phyloP scores from a whole-genome alignment of 1,284 basidiomycete genomes.

The Cutaneotrichosporon sp. region DNA sequence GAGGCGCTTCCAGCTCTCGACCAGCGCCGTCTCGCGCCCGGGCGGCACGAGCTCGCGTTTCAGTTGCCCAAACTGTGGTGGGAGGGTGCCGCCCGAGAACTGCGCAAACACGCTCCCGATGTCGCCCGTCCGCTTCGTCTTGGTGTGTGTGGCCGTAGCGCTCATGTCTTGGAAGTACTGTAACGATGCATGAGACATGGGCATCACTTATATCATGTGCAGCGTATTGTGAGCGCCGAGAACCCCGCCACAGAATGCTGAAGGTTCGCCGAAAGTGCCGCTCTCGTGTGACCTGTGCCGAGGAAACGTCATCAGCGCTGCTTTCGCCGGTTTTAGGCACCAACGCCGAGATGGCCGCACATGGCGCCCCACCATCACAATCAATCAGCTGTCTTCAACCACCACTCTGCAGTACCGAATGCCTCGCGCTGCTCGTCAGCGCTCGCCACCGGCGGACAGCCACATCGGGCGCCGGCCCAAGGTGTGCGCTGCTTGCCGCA shows the following conservation, averaged over 20 bases:
- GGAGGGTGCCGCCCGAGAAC: conserved; percentile 2
- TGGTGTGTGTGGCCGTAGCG: neutral
- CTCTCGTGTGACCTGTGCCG: neutral
- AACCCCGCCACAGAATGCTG: neutral
- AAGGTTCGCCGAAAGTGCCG: neutral
- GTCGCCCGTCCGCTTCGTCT: conserved; percentile 1
- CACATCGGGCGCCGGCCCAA: conserved; percentile 6
- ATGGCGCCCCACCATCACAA: neutral
- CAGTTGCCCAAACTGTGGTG: neutral
- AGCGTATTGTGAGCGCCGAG: neutral
- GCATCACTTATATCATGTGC: neutral
- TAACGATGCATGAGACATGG: neutral
- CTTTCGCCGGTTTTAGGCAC: neutral
- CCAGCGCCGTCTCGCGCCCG: conserved; percentile 56
- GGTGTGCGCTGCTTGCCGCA: neutral
- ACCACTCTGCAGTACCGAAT: no score
- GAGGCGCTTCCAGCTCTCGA: conserved; percentile 62
- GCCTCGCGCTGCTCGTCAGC: neutral
- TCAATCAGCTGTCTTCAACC: no score
- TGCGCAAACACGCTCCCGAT: conserved; percentile 10
- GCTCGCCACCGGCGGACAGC: neutral
- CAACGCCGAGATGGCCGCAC: conserved; percentile 2
- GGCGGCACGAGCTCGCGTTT: conserved; percentile 47
- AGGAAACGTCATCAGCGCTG: neutral
- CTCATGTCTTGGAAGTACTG: neutral